These are phyloP conservation scores for Zygoascus hellenicus DNA, from an alignment of 1,139 yeast genomes.

Conservation along the genomic window DNA sequence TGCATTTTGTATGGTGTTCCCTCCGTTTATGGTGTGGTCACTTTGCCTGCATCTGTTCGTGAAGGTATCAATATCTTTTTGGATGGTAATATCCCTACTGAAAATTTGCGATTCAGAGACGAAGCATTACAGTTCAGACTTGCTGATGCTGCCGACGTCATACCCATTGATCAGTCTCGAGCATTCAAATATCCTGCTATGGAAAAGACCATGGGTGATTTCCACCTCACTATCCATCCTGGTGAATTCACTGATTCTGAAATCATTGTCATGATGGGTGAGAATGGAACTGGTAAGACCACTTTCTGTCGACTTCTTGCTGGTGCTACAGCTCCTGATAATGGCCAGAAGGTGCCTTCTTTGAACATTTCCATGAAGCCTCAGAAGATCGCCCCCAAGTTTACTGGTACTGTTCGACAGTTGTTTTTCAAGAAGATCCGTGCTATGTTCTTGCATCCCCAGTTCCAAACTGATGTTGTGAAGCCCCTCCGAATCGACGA, in stretches of 20 bases:
- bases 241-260: constrained; percentile 97
- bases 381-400: constrained; percentile 96
- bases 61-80: constrained; percentile 98
- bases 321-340: constrained; percentile 85
- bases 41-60: constrained; percentile 91
- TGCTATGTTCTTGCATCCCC: constrained; percentile 91
- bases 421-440: constrained; percentile 93
- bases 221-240: constrained; percentile 68
- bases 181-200: constrained; percentile 72
- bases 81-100: constrained; percentile 96
- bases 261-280: constrained; percentile 98
- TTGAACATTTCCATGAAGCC: constrained; percentile 96
- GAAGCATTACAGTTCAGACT: constrained; percentile 92
- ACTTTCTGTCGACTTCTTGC: constrained; percentile 93
- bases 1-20: constrained; percentile 97
- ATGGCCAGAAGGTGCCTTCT: constrained; percentile 71
- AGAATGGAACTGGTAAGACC: constrained; percentile 98
- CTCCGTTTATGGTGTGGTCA: constrained; percentile 96
- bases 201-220: constrained; percentile 80
- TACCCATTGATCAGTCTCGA: constrained; percentile 72
- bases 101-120: constrained; percentile 91
- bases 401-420: constrained; percentile 97
- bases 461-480: constrained; percentile 95
- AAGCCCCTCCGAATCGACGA: constrained; percentile 92
- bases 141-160: constrained; percentile 76